Conservation (phyloP, 2,329 filamentous ascomycete species). For the Erysiphe pulchra region DNA sequence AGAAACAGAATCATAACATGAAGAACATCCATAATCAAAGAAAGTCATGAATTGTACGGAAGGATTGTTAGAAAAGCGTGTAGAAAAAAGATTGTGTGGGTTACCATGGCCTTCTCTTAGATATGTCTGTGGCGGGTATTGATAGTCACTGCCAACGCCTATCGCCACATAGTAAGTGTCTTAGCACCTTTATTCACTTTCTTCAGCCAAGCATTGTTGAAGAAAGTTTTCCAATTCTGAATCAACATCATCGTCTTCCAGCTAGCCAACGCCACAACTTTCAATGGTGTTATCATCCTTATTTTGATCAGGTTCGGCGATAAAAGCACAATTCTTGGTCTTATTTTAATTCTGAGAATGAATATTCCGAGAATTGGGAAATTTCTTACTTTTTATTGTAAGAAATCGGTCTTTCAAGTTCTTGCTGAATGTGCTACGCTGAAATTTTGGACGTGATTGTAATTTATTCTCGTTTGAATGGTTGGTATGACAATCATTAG, state of each 20-base stretch:
- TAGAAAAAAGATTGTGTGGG: neutral
- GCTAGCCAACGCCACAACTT: neutral
- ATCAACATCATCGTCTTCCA: neutral
- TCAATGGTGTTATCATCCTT: neutral
- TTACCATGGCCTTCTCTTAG: neutral
- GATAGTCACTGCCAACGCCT: neutral
- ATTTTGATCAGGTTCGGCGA: neutral
- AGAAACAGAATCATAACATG: neutral
- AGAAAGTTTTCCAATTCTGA: neutral
- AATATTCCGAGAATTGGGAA: too few species aligned
- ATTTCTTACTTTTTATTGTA: too few species aligned
- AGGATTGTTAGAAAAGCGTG: neutral
- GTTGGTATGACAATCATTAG: neutral
- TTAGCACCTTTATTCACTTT: neutral
- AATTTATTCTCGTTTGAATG: too few species aligned
- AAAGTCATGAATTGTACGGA: neutral
- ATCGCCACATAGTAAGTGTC: neutral
- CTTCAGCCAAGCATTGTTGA: too few species aligned
- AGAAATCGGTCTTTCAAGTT: too few species aligned
- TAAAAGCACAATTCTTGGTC: too few species aligned
- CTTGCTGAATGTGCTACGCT: too few species aligned
- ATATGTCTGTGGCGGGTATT: neutral
- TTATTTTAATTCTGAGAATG: too few species aligned
- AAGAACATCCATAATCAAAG: neutral
- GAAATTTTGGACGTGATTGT: too few species aligned